Evolutionary conservation across 495 filamentous ascomycete species (phyloP), one percentile per base, ranked within the genome.

Genomic region (Aspergillus egyptiacus): DNA sequence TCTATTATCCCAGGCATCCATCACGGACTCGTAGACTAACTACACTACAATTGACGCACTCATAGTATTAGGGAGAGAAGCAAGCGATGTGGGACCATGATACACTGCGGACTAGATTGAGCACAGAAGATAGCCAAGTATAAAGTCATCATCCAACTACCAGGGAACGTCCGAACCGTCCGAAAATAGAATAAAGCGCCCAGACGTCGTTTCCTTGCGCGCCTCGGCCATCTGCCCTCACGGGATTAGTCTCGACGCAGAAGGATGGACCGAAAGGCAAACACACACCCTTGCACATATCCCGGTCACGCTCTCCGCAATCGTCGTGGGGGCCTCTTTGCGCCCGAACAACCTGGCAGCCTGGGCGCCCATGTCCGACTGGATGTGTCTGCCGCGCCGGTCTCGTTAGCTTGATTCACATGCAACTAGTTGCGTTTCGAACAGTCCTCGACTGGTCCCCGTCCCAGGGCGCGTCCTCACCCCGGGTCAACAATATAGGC

Each of bases 281-380:
- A 40, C n/a, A 40, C 37, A 25, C 27, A 27, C 37, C 37, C 37
- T 40, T 11, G 37, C 23, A 40, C 37, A 40, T 20, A 40, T 40
- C 8, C 37, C 37, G 5, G 20, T 10, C 11, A 40, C 37, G n/a
- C 37, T 40, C 22, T 40, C 37, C 4, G 25, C 37, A 6, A 40
- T 40, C 1, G 20, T 40, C 20, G 37, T 40, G 11, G 37, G 37
- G 20, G 37, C 37, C 37, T 40, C 37, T n/a, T 40, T 27, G 22
- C 37, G 37, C 3, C 37, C 37, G 22, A 40, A 40, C 9, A 40
- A 13, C 22, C 37, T 6, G 2, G 37, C 37, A n/a, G 37, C 37
- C 37, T 40, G 37, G 11, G 37, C 37, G 20, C 37, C 37, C 37
- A 40, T 40, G 11, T 40, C 37, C 1, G 37, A 25, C 23, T 40